These are phyloP conservation scores for Bolboschoenoplectus hybrid DNA, from an alignment of 202 grass and related monocot genomes.

Conservation along the genomic window DNA sequence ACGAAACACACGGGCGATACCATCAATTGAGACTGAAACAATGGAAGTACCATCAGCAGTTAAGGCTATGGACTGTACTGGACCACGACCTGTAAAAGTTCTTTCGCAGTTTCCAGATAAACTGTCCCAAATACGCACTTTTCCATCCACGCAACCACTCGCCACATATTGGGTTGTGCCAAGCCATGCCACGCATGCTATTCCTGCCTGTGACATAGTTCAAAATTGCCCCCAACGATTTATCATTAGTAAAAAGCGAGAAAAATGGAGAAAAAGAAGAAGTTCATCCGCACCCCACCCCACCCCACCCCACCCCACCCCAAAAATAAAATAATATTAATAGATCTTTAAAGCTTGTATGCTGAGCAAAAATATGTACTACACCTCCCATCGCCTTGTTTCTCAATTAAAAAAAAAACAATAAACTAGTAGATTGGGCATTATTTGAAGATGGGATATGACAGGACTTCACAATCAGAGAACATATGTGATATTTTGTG, in stretches of 20 bases:
- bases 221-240: neutral
- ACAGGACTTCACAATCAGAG: neutral
- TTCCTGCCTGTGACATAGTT: slow-evolving; percentile 55
- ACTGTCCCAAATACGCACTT: slow-evolving; percentile 84
- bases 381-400: neutral
- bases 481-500: neutral
- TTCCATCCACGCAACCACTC: slow-evolving; percentile 69
- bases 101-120: slow-evolving; percentile 59
- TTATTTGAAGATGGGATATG: neutral
- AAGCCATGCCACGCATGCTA: slow-evolving; percentile 67
- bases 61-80: slow-evolving; percentile 65
- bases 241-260: slow-evolving; percentile 7
- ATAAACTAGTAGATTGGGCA: neutral
- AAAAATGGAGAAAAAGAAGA: neutral
- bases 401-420: neutral
- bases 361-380: neutral
- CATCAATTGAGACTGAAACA: slow-evolving; percentile 65
- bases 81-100: slow-evolving; percentile 58
- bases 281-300: neutral
- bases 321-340: neutral
- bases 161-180: slow-evolving; percentile 69
- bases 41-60: slow-evolving; percentile 47
- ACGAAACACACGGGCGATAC: slow-evolving; percentile 52
- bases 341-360: neutral
- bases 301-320: neutral